Percentiles rank a stretch among this genome's conserved stretches.
Evolutionary conservation across 352 stramenopile species (phyloP).

Genomic region (Aphanomyces stellatus): DNA sequence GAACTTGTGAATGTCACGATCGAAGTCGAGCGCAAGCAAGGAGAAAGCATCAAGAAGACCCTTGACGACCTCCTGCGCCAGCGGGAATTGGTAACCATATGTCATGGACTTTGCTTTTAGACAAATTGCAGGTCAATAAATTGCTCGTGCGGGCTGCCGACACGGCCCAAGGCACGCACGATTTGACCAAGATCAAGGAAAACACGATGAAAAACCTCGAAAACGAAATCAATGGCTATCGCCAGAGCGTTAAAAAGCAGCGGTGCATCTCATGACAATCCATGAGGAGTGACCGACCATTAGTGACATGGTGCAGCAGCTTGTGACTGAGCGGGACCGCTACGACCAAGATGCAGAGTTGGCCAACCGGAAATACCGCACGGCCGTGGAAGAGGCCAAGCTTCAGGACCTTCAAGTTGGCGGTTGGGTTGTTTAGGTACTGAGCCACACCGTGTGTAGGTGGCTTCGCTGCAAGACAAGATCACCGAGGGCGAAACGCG

Average conservation of each 20-base stretch:
- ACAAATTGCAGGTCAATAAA: conserved; percentile 42
- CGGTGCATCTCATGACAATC: conserved; percentile 17
- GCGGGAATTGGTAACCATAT: conserved; percentile 35
- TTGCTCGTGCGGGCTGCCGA: conserved; percentile 83
- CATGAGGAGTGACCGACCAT: neutral
- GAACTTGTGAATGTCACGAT: conserved; percentile 57
- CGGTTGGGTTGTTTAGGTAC: too few relatives aligned
- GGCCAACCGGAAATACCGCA: conserved; percentile 77
- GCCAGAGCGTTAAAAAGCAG: conserved; percentile 73
- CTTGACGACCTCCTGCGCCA: conserved; percentile 75
- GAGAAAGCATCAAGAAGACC: conserved; percentile 62
- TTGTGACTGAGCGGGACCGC: conserved; percentile 79
- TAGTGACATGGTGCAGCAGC: conserved; percentile 60
- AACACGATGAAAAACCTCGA: conserved; percentile 86
- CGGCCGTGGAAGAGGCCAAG: conserved; percentile 67
- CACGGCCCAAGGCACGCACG: conserved; percentile 70
- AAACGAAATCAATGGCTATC: conserved; percentile 84
- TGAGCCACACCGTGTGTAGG: too few relatives aligned
- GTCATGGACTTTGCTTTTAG: neutral
- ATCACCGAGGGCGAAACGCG: conserved; percentile 61
- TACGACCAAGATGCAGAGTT: conserved; percentile 81
- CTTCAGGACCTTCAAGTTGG: conserved; percentile 51
- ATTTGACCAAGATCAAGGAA: conserved; percentile 88
- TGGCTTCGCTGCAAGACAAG: conserved; percentile 65
- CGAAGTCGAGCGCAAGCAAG: conserved; percentile 54